These are phyloP conservation scores for Aspergillus latus DNA, from an alignment of 2,329 filamentous ascomycete species.

Conservation along the genomic window DNA sequence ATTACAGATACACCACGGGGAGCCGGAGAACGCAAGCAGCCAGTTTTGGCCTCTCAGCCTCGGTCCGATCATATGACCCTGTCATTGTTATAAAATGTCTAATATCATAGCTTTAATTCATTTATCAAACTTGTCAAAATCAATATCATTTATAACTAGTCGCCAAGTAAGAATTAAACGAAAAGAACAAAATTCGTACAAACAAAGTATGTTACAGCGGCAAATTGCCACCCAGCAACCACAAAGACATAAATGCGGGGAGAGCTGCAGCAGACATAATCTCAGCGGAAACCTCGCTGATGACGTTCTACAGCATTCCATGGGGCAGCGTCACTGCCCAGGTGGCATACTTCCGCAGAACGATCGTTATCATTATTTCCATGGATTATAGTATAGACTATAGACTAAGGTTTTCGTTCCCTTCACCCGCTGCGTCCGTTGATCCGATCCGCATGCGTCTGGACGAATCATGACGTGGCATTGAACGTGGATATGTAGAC, in stretches of 20 bases:
- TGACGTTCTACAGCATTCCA: not conserved
- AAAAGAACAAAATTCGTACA: no score
- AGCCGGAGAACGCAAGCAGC: not conserved
- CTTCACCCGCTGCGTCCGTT: conserved; percentile 23
- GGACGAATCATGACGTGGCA: conserved; percentile 7
- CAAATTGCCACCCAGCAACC: not conserved
- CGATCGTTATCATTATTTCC: not conserved
- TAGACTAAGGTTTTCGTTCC: conserved; percentile 16
- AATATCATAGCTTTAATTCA: conserved; percentile 54
- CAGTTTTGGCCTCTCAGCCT: conserved; percentile 6
- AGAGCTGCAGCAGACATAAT: not conserved
- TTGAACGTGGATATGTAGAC: not conserved
- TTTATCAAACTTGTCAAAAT: not conserved
- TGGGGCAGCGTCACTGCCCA: not conserved
- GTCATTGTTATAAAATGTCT: not conserved
- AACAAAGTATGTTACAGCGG: not conserved
- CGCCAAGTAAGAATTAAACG: not conserved
- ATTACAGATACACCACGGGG: conserved; percentile 13
- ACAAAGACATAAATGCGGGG: conserved; percentile 8
- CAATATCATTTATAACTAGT: not conserved
- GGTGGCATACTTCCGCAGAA: not conserved
- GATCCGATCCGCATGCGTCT: conserved; percentile 17
- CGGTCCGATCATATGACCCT: conserved; percentile 7
- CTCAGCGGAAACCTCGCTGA: not conserved
- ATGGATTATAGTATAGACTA: not conserved